phyloP scores from a whole-genome alignment of 2,329 filamentous ascomycete genomes.

The Diplodia scrobiculata region DNA sequence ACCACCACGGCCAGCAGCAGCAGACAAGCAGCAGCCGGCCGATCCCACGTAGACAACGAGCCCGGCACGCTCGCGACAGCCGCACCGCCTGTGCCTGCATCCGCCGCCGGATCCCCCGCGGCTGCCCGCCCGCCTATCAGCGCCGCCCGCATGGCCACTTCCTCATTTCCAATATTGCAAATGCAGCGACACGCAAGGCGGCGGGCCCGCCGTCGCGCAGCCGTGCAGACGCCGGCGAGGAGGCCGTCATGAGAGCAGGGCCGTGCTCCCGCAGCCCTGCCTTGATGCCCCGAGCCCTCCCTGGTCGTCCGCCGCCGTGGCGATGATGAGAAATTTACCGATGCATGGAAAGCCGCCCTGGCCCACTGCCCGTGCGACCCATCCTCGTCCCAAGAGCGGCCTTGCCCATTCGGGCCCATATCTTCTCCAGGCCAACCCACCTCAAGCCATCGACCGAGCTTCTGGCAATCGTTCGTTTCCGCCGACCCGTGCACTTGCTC shows the following conservation, averaged over 20 bases:
- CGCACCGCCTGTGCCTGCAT: constrained; percentile 12
- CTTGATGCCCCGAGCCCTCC: constrained; percentile 1
- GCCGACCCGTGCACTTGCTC: constrained; percentile 29
- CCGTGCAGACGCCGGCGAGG: constrained; percentile 14
- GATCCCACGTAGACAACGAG: constrained; percentile 6
- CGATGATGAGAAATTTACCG: constrained; percentile 26
- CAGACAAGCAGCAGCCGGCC: constrained; percentile 3
- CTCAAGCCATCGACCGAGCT: constrained; percentile 9
- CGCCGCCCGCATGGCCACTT: background rate
- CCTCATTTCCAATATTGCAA: constrained; percentile 22
- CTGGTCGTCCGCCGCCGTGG: constrained; percentile 7
- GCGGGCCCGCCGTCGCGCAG: constrained; percentile 3
- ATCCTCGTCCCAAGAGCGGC: background rate
- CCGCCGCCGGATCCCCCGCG: constrained; percentile 11
- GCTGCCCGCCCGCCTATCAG: constrained; percentile 11
- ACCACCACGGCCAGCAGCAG: background rate
- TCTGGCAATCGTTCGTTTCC: constrained; percentile 34
- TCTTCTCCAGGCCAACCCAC: constrained; percentile 17
- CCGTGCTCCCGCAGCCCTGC: constrained; percentile 10
- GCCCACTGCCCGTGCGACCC: constrained; percentile 11
- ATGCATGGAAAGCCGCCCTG: constrained; percentile 25
- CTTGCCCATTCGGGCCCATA: constrained; percentile 14
- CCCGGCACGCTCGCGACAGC: constrained; percentile 8
- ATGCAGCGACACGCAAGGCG: constrained; percentile 20
- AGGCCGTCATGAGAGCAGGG: background rate